Evolutionary conservation across 306 rosid species (phyloP).

Genomic region (Echinosophora koreensis): DNA sequence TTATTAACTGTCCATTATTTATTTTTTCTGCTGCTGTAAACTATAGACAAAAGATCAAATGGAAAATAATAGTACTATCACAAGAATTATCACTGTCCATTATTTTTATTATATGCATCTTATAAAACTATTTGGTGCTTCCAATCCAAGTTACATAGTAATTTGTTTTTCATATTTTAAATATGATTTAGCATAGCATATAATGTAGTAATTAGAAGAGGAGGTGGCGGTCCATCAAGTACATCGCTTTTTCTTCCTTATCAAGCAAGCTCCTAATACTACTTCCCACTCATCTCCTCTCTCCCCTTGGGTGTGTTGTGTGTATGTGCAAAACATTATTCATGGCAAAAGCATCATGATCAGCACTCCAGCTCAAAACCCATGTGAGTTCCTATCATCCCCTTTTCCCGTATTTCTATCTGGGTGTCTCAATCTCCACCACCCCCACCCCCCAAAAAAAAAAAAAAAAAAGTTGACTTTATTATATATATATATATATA

Average conservation of each 20-base stretch:
- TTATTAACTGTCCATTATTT: not conserved
- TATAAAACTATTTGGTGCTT: constrained; percentile 53
- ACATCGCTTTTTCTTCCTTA: constrained; percentile 81
- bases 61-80: not conserved
- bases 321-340: constrained; percentile 64
- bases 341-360: constrained; percentile 91
- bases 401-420: constrained; percentile 48
- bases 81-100: not conserved
- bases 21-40: constrained; percentile 20
- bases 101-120: constrained; percentile 22
- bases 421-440: constrained; percentile 38
- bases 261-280: constrained; percentile 77
- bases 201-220: constrained; percentile 55
- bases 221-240: constrained; percentile 95
- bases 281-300: constrained; percentile 36
- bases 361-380: constrained; percentile 81
- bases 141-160: constrained; percentile 52
- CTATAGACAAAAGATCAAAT: not conserved
- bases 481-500: too few species aligned
- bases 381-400: constrained; percentile 83
- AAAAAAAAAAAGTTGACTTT: constrained; percentile 17
- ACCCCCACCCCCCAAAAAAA: constrained; percentile 12
- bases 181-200: constrained; percentile 39
- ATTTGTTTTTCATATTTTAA: constrained; percentile 12
- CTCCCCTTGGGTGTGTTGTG: not conserved